phyloP scores from a whole-genome alignment of 108 stramenopile genomes.

The Skeletonema grethae region DNA sequence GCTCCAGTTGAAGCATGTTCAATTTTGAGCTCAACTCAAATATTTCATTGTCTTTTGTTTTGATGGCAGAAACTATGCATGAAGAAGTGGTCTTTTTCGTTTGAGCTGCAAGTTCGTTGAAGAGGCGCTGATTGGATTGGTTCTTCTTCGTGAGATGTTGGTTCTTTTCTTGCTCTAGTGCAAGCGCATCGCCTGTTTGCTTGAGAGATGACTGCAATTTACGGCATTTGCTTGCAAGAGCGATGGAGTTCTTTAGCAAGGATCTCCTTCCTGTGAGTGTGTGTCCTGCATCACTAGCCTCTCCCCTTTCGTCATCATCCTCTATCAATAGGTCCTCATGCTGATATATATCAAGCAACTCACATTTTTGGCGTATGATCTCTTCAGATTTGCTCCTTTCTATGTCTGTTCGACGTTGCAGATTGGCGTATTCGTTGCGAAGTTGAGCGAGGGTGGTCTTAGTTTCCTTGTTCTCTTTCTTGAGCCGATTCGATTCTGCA shows the following conservation, averaged over 20 bases:
- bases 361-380: slow-evolving; percentile 35
- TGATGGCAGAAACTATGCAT: slow-evolving; percentile 37
- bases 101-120: slow-evolving; percentile 23
- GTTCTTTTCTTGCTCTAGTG: slow-evolving; percentile 33
- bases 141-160: slow-evolving; percentile 13
- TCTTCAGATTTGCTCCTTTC: slow-evolving; percentile 28
- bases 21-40: slow-evolving; percentile 17
- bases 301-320: neutral
- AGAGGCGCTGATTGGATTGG: slow-evolving; percentile 22
- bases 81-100: slow-evolving; percentile 37
- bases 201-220: slow-evolving; percentile 24
- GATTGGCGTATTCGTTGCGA: slow-evolving; percentile 15
- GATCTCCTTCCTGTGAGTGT: slow-evolving; percentile 14
- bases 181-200: slow-evolving; percentile 4
- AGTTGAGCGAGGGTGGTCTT: slow-evolving; percentile 18
- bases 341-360: slow-evolving; percentile 32
- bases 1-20: slow-evolving; percentile 8
- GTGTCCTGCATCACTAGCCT: neutral
- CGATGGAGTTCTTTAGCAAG: slow-evolving; percentile 33
- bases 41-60: slow-evolving; percentile 37
- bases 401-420: slow-evolving; percentile 14
- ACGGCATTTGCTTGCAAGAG: slow-evolving; percentile 42
- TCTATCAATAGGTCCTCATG: slow-evolving; percentile 35
- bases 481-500: slow-evolving; percentile 19
- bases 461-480: slow-evolving; percentile 16